Conservation (phyloP, 306 rosid species). For the Begonia fuchsioides region DNA sequence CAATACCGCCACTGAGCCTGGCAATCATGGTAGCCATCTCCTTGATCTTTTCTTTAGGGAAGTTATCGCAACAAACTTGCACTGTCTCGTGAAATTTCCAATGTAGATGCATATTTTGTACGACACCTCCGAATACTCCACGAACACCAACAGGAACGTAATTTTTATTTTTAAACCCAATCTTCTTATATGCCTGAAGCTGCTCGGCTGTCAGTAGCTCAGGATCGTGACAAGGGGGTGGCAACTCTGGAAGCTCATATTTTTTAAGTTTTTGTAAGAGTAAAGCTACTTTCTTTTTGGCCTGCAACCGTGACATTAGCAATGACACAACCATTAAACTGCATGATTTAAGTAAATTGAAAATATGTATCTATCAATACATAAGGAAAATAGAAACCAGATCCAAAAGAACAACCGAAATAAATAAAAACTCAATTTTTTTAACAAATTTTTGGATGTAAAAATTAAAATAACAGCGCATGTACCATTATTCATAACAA, state of each 20-base stretch:
- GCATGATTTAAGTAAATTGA: too few relatives aligned
- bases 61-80: conserved; percentile 97
- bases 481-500: too few relatives aligned
- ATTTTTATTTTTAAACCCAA: conserved; percentile 87
- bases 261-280: conserved; percentile 87
- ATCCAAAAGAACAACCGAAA: too few relatives aligned
- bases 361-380: too few relatives aligned
- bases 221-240: conserved; percentile 79
- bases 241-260: conserved; percentile 88
- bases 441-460: too few relatives aligned
- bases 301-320: conserved; percentile 33
- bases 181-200: conserved; percentile 75
- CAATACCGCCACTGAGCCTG: conserved; percentile 90
- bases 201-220: conserved; percentile 81
- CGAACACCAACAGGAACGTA: conserved; percentile 97
- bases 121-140: conserved; percentile 99
- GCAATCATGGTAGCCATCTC: conserved; percentile 97
- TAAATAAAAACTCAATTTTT: too few relatives aligned
- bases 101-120: conserved; percentile 96
- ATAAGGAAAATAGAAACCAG: too few relatives aligned
- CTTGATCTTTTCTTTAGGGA: conserved; percentile 90
- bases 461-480: too few relatives aligned
- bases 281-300: conserved; percentile 91
- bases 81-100: conserved; percentile 99
- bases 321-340: neutral